Base-by-base conservation (phyloP, 352 stramenopile genomes). In the Globisporangium alternatum region DNA sequence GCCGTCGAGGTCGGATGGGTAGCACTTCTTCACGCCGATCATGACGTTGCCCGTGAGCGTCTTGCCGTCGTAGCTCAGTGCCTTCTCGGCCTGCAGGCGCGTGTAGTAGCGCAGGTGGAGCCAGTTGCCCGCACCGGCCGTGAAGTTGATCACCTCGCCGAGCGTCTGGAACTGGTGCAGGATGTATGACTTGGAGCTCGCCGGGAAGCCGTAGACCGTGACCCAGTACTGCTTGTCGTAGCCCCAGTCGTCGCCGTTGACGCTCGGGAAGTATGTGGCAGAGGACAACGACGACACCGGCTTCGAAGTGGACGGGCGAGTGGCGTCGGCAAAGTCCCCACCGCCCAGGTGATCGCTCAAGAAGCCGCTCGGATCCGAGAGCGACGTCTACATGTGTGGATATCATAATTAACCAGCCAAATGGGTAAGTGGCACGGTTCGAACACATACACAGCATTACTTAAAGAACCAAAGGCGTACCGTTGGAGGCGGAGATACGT, bases 141-240 rank as follows among this genome's bases (percentile, higher is more conserved):
- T 88, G 67, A 84, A 91, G 59, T 88, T 85, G 51, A 89, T 66
- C 35, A 91, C 81, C 37, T 95, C 82, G 25, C 86, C 86, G 6
- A 95, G 60, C 4, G 68, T 75, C 73, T 93, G 81, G 65, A 95
- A 95, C 25, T 93, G 79, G 59, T 85, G 80, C 59, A 93, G 67
- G 39, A 95, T 76, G 56, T 81, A 85, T 61, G 80, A 75, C 68
- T 74, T 86, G 64, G 82, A 59, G 55, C 71, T 89, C 37, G 80
- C 62, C 13, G 83, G 67, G 69, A 93, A 95, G 49, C 86, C 86
- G 60, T 83, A 95, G 13, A 95, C 76, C 5, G 86, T 95, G 56
- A 95, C 68, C 86, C 86, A 93, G 71, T 91, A 95, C 68, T 91
- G 80, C 60, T 88, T 82, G 66, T 95, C 82, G 59, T 81, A 74